Base-by-base conservation (phyloP, 257 asterid species). In the Thymus mandschuricus region DNA sequence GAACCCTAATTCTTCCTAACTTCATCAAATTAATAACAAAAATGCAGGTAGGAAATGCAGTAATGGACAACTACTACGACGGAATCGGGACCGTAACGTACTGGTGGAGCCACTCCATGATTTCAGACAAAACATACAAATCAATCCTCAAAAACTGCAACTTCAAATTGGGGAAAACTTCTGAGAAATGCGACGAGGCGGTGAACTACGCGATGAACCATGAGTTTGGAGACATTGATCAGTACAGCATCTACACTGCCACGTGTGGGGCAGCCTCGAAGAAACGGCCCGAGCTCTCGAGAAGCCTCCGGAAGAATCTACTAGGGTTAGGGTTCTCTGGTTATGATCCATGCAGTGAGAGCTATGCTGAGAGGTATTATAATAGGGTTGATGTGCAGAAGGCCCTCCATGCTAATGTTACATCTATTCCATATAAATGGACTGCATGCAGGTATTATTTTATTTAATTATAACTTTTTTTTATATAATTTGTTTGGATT, bases 41-140 rank as follows among this genome's bases (percentile, higher is more conserved):
- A 60, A 35, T 50, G 77, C 88, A 92, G 97, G 92, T 90, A 1
- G 98, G 98, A 75, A 92, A 92, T 76, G 98, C 92, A 0, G 95
- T 90, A 6, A 90, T 81, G 3, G 97, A 92, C 75, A 86, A 75
- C 64, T 75, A 88, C 74, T 80, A 84, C 71, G 98, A 92, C 31
- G 81, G 74, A 55, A 69, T 86, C 4, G 98, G 98, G 13, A 92
- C 95, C 0, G 84, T 88, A 5, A 63, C 95, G 30, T 92, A 86
- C 57, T 90, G 97, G 98, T 92, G 98, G 97, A 86, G 82, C 51
- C 98, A 92, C 59, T 71, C 97, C 0, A 85, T 92, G 72, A 90
- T 92, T 46, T 92, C 97, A 40, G 98, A 92, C 66, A 71, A 40
- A 72, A 80, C 89, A 2, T 90, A 92, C 73, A 88, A 83, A 15